Conservation (phyloP, 108 stramenopile species). For the Skeletonema marinoi region DNA sequence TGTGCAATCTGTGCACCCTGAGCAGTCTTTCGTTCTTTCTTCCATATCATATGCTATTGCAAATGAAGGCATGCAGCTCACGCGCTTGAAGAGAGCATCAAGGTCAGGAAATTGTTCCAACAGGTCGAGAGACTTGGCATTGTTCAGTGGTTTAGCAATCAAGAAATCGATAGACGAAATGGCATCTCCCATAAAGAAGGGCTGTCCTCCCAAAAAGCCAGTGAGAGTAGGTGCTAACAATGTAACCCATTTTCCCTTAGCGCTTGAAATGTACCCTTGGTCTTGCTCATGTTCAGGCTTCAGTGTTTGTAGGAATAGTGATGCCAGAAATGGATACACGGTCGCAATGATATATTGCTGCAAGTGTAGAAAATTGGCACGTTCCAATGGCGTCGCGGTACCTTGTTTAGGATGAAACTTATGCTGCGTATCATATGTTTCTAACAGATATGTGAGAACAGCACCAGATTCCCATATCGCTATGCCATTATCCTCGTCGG, state of each 20-base stretch:
- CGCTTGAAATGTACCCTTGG: background rate
- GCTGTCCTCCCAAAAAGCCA: background rate
- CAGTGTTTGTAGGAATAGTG: slow-evolving; percentile 22
- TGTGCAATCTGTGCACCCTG: no score
- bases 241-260: slow-evolving; percentile 1
- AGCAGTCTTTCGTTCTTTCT: no score
- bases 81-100: background rate
- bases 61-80: slow-evolving; percentile 10
- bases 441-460: slow-evolving; percentile 10
- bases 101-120: slow-evolving; percentile 16
- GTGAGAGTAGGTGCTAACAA: slow-evolving; percentile 17
- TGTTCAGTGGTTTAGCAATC: slow-evolving; percentile 24
- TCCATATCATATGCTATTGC: background rate
- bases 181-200: background rate
- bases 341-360: slow-evolving; percentile 23
- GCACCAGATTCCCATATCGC: slow-evolving; percentile 30
- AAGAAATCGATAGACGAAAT: slow-evolving; percentile 11
- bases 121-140: slow-evolving; percentile 8
- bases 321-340: slow-evolving; percentile 29
- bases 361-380: slow-evolving; percentile 19
- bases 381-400: background rate
- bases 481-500: slow-evolving; percentile 7
- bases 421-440: slow-evolving; percentile 12
- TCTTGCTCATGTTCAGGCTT: slow-evolving; percentile 22
- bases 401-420: background rate